Evolutionary conservation across 352 stramenopile genomes (phyloP).

Genomic region (Halophytophthora batemanensis): DNA sequence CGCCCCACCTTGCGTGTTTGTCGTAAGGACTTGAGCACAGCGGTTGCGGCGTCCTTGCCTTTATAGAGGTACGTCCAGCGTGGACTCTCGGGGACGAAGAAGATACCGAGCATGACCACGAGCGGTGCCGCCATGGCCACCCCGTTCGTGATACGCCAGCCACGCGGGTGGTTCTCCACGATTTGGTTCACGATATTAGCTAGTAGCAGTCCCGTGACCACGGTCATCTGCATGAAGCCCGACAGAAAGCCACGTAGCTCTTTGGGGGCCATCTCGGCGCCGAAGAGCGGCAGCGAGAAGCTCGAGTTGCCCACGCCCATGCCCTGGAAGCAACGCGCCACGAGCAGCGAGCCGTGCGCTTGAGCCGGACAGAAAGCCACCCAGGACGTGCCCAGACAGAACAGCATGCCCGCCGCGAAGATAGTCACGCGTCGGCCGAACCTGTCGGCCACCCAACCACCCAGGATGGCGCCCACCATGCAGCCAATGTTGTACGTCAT

Average conservation of each 20-base stretch:
- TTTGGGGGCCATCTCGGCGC: slow-evolving; percentile 59
- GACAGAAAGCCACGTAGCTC: slow-evolving; percentile 57
- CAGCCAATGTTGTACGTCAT: slow-evolving; percentile 56
- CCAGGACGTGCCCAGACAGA: slow-evolving; percentile 39
- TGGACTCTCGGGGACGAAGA: slow-evolving; percentile 38
- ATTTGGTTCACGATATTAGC: slow-evolving; percentile 45
- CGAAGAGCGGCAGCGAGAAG: slow-evolving; percentile 50
- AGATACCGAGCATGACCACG: slow-evolving; percentile 54
- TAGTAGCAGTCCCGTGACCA: slow-evolving; percentile 42
- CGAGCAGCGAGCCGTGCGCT: slow-evolving; percentile 27
- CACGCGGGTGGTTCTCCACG: slow-evolving; percentile 29
- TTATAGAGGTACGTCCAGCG: slow-evolving; percentile 40
- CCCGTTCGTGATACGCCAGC: slow-evolving; percentile 45
- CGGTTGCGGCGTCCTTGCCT: slow-evolving; percentile 35
- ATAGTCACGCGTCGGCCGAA: slow-evolving; percentile 38
- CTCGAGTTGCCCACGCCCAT: slow-evolving; percentile 50
- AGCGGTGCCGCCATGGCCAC: slow-evolving; percentile 37
- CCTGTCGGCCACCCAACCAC: slow-evolving; percentile 40
- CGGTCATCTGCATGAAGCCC: slow-evolving; percentile 64
- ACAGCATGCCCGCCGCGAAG: slow-evolving; percentile 37
- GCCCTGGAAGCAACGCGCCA: slow-evolving; percentile 39
- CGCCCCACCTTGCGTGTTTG: slow-evolving; percentile 34
- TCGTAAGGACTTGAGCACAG: slow-evolving; percentile 39
- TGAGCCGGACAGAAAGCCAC: slow-evolving; percentile 30
- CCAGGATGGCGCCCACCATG: slow-evolving; percentile 35